Percentiles rank a stretch among this genome's conserved stretches.
Evolutionary conservation across 1,139 yeast species (phyloP).

Genomic region (Geotrichum citri-aurantii): DNA sequence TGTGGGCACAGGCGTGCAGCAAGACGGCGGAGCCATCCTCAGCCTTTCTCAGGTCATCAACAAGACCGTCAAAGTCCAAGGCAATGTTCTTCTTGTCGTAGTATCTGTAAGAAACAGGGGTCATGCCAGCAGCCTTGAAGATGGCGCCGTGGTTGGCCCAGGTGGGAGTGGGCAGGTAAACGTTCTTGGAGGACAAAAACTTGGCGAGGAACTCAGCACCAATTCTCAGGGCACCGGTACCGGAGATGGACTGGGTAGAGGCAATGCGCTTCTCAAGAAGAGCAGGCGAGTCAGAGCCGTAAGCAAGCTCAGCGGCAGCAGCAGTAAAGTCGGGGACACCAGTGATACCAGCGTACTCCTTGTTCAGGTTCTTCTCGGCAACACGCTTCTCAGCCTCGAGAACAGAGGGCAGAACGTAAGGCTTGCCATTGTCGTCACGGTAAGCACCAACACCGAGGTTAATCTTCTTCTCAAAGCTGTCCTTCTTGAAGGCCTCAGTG

Average conservation of each 20-base stretch:
- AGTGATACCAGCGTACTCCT: slow-evolving; percentile 83
- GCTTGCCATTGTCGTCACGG: slow-evolving; percentile 87
- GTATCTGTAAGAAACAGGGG: slow-evolving; percentile 53
- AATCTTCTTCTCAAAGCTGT: slow-evolving; percentile 53
- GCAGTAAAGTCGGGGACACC: slow-evolving; percentile 72
- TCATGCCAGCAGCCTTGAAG: slow-evolving; percentile 43
- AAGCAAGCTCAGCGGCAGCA: slow-evolving; percentile 64
- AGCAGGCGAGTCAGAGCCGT: slow-evolving; percentile 40
- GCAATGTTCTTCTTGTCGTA: slow-evolving; percentile 60
- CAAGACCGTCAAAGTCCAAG: slow-evolving; percentile 62
- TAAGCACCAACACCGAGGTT: slow-evolving; percentile 96
- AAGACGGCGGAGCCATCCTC: slow-evolving; percentile 75
- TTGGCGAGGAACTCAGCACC: slow-evolving; percentile 57
- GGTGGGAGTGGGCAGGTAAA: slow-evolving; percentile 62
- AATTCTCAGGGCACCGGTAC: slow-evolving; percentile 68
- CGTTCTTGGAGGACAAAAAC: slow-evolving; percentile 44
- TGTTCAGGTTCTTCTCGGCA: slow-evolving; percentile 52
- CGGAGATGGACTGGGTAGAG: slow-evolving; percentile 63
- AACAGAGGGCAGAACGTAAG: slow-evolving; percentile 90
- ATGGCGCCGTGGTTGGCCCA: slow-evolving; percentile 68
- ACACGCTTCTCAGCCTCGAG: slow-evolving; percentile 45
- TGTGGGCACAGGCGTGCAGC: slow-evolving; percentile 94
- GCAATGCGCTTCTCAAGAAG: slow-evolving; percentile 46
- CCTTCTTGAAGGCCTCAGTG: slow-evolving; percentile 49
- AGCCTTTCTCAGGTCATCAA: slow-evolving; percentile 61